Percentiles rank a stretch among this genome's conserved stretches.
Conservation (phyloP, 148 eudicot species). For the Rhododendron simsii region DNA sequence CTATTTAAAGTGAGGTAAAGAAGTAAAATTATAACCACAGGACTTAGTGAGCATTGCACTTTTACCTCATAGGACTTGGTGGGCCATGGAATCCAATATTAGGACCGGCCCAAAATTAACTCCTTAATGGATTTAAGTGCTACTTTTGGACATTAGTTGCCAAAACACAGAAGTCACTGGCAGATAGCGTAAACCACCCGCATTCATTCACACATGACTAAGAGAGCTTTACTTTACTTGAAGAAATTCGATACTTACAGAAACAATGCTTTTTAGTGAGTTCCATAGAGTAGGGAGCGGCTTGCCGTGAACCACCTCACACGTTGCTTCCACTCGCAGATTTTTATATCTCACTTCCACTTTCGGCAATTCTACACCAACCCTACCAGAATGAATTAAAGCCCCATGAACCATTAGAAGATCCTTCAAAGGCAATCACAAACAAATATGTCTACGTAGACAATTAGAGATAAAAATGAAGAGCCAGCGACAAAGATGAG, state of each 20-base stretch:
- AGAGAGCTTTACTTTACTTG: not conserved
- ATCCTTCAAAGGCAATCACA: not conserved
- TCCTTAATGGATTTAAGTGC: too few species aligned
- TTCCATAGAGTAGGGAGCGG: slow-evolving; percentile 93
- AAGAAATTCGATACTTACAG: slow-evolving; percentile 34
- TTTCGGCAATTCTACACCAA: slow-evolving; percentile 62
- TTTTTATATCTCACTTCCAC: slow-evolving; percentile 68
- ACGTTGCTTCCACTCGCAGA: slow-evolving; percentile 59
- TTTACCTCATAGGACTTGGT: too few species aligned
- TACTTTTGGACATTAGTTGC: not conserved
- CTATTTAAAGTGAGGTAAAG: too few species aligned
- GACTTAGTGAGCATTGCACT: too few species aligned
- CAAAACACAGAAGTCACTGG: not conserved
- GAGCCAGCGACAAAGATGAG: not conserved
- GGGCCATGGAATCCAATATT: too few species aligned
- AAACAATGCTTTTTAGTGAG: slow-evolving; percentile 51
- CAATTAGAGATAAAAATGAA: not conserved
- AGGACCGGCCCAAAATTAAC: too few species aligned
- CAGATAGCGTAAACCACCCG: not conserved
- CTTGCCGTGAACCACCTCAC: slow-evolving; percentile 76
- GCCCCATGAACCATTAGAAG: not conserved
- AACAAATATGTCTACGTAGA: not conserved
- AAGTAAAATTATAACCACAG: too few species aligned
- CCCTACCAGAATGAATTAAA: slow-evolving; percentile 36
- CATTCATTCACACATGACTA: not conserved